Base-by-base conservation (phyloP, 768 basidiomycete species). In the Rickenella mellea region DNA sequence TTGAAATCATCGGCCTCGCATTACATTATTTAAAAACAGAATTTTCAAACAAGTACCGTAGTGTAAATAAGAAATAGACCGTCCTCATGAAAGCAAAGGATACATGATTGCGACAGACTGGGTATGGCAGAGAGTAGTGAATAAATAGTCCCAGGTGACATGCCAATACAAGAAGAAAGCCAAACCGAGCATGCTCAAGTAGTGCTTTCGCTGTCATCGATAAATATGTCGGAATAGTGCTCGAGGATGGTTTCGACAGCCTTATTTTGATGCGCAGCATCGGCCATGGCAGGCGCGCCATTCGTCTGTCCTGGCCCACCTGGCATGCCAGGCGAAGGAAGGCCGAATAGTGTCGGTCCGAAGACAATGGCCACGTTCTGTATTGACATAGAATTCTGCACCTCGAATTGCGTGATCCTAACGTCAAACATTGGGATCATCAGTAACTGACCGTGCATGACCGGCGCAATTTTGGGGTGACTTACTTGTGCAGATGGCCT, bases 321-420 rank as follows among this genome's bases (percentile, higher is more conserved):
- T 61, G 38, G 59, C 53, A 41, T 49, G 47, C 27, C 45, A 14
- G 53, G 43, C 19, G 66, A 64, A 3, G 79, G 73, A 30, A 74
- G 67, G n/a, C 91, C 83, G 53, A 97, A 85, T 17, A 99, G 66
- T 4, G 94, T 98, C n/a, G 93, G 96, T 3, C 96, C 96, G 62
- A 99, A 98, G 15, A 99, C 90, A 53, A 98, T 96, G 5, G 90
- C 81, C 21, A 99, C 66, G 61, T 98, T 98, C 51, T 86, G 83
- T 48, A 85, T 79, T 4, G 85, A 80, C 94, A 98, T 97, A 27
- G 85, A 80, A 60, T 97, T 98, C 32, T 79, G 73, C 9, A 73
- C 59, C 47, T 90, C 80, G 51, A 79, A 74, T 52, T 81, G 73
- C 32, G 74, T 75, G 45, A 96, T 79, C 56, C 90, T 93, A 54